phyloP scores from a whole-genome alignment of 768 basidiomycete species.

The Hericium rajendrae region DNA sequence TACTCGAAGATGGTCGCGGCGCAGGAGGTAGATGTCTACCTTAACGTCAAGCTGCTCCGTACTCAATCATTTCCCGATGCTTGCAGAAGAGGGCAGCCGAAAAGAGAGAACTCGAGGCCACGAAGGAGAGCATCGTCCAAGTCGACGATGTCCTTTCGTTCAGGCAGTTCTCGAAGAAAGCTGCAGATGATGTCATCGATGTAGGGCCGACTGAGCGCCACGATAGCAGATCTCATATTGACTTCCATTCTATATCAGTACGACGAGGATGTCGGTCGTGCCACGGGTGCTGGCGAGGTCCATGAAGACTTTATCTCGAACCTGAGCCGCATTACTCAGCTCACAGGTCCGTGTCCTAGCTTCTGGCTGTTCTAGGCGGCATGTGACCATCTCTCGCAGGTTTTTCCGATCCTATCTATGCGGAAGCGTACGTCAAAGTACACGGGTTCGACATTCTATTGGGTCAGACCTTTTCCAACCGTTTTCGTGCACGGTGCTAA shows the following conservation, averaged over 20 bases:
- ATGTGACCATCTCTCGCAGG: constrained; percentile 31
- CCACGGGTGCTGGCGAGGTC: constrained; percentile 76
- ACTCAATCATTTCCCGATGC: neutral
- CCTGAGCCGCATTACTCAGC: constrained; percentile 83
- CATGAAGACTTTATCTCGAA: constrained; percentile 94
- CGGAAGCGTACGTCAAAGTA: constrained; percentile 95
- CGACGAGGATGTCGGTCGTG: constrained; percentile 79
- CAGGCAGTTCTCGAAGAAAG: constrained; percentile 93
- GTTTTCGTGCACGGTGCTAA: neutral
- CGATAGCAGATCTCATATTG: neutral
- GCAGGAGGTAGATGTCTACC: constrained; percentile 58
- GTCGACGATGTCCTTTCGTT: constrained; percentile 90
- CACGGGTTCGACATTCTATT: constrained; percentile 95
- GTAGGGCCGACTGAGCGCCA: constrained; percentile 26
- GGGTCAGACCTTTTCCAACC: constrained; percentile 32
- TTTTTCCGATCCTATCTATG: constrained; percentile 97
- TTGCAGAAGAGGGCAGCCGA: constrained; percentile 79
- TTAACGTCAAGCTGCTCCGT: too few relatives aligned
- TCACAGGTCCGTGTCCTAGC: constrained; percentile 54
- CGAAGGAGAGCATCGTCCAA: constrained; percentile 65
- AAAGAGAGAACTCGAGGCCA: constrained; percentile 75
- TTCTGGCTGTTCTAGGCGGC: neutral
- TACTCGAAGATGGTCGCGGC: constrained; percentile 94
- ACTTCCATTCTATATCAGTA: constrained; percentile 39
- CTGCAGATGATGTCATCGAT: constrained; percentile 68